Evolutionary conservation across 352 stramenopile species (phyloP).

Genomic region (Thalassiosira hispida): DNA sequence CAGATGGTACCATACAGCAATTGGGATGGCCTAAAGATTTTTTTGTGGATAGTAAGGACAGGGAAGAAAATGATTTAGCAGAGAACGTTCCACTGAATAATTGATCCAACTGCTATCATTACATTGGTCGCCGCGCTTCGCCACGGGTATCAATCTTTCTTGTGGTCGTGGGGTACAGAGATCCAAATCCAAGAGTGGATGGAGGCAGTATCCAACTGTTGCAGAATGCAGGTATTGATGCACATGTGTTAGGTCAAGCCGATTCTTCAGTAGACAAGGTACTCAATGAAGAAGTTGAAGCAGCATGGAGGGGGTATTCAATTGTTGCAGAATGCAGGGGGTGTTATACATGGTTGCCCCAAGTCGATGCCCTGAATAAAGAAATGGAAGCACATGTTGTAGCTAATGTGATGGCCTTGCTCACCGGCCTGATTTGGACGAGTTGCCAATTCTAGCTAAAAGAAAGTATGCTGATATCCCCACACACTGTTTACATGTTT

Average conservation of each 20-base stretch:
- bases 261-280: too few species aligned
- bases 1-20: conserved; percentile 51
- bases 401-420: too few species aligned
- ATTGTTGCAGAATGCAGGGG: conserved; percentile 65
- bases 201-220: conserved; percentile 72
- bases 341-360: conserved; percentile 53
- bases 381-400: too few species aligned
- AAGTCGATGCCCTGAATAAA: too few species aligned
- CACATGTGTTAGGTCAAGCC: conserved; percentile 40
- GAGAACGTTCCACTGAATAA: conserved; percentile 34
- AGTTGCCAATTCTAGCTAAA: too few species aligned
- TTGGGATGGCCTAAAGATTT: conserved; percentile 50
- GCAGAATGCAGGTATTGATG: conserved; percentile 62
- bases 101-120: too few species aligned
- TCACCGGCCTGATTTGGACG: too few species aligned
- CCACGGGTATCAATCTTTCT: too few species aligned
- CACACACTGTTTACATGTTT: too few species aligned
- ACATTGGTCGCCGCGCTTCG: too few species aligned
- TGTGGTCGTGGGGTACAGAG: conserved; percentile 79
- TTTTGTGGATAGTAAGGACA: conserved; percentile 12
- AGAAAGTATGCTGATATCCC: too few species aligned
- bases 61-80: conserved; percentile 25
- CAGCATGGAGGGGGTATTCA: conserved; percentile 72
- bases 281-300: too few species aligned
- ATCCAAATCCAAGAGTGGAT: conserved; percentile 83